phyloP scores from a whole-genome alignment of 495 filamentous ascomycete genomes.

The Xylaria venustula region DNA sequence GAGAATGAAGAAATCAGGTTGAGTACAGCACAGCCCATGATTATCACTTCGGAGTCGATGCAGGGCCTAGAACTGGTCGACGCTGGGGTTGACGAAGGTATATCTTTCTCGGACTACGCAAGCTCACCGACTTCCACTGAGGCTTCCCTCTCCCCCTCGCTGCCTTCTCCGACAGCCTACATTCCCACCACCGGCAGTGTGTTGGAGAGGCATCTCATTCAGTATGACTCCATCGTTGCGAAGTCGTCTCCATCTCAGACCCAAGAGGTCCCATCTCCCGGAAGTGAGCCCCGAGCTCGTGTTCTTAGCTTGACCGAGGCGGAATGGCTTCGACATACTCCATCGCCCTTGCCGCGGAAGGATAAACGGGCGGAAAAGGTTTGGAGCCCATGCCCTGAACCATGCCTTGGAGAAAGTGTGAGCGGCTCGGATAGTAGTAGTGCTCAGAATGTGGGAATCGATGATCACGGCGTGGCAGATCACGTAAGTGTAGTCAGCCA shows the following conservation, averaged over 20 bases:
- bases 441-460: not conserved
- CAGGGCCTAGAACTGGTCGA: conserved; percentile 22
- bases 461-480: not conserved
- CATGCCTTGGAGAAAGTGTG: not conserved
- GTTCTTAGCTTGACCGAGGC: conserved; percentile 31
- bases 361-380: conserved; percentile 5
- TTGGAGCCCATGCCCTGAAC: conserved; percentile 20
- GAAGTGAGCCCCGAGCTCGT: conserved; percentile 3
- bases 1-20: conserved; percentile 35
- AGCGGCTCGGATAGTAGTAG: not conserved
- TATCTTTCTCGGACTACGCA: conserved; percentile 36
- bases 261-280: conserved; percentile 5
- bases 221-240: conserved; percentile 23
- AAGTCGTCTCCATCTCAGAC: conserved; percentile 19
- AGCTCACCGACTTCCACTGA: conserved; percentile 27
- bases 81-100: conserved; percentile 17
- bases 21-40: conserved; percentile 28
- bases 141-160: conserved; percentile 17
- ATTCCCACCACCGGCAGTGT: conserved; percentile 37
- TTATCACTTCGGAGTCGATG: conserved; percentile 23
- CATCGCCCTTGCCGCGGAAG: conserved; percentile 25
- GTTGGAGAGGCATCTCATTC: conserved; percentile 30
- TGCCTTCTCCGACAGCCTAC: conserved; percentile 32
- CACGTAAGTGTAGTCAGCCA: not conserved
- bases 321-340: conserved; percentile 41